Conservation (phyloP, 2,329 filamentous ascomycete species). For the Cladosporium austrohemisphaericum region DNA sequence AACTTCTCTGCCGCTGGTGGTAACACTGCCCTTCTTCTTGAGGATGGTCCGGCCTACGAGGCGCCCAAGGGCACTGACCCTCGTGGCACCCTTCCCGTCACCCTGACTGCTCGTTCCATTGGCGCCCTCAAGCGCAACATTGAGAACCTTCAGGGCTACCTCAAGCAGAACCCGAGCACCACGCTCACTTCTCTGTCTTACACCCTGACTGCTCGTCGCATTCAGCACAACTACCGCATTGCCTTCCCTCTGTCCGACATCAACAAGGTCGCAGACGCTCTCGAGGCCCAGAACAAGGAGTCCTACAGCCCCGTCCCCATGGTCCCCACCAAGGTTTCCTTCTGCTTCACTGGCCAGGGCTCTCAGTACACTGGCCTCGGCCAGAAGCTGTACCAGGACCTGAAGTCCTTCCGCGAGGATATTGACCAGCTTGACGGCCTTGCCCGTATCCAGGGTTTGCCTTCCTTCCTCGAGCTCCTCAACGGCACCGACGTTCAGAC, state of each 20-base stretch:
- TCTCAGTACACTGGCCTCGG: constrained; percentile 52
- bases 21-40: constrained; percentile 51
- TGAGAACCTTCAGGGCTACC: constrained; percentile 43
- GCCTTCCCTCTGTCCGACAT: constrained; percentile 47
- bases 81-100: constrained; percentile 45
- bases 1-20: constrained; percentile 54
- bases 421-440: constrained; percentile 49
- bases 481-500: constrained; percentile 48
- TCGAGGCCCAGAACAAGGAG: constrained; percentile 48
- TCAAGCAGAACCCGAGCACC: constrained; percentile 43
- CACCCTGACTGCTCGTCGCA: constrained; percentile 51
- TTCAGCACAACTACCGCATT: constrained; percentile 52
- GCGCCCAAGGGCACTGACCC: constrained; percentile 43
- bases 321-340: constrained; percentile 49
- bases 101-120: constrained; percentile 50
- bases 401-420: constrained; percentile 46
- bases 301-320: constrained; percentile 52
- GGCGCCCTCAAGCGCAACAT: constrained; percentile 51
- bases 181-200: constrained; percentile 49
- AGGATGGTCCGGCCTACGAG: constrained; percentile 47
- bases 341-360: constrained; percentile 52
- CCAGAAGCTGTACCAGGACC: constrained; percentile 48
- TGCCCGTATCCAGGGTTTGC: constrained; percentile 44
- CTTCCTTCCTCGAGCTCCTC: constrained; percentile 48
- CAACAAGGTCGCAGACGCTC: constrained; percentile 42